Evolutionary conservation across 78 protist species (phyloP).

Genomic region (Pelomyxa schiedti): DNA sequence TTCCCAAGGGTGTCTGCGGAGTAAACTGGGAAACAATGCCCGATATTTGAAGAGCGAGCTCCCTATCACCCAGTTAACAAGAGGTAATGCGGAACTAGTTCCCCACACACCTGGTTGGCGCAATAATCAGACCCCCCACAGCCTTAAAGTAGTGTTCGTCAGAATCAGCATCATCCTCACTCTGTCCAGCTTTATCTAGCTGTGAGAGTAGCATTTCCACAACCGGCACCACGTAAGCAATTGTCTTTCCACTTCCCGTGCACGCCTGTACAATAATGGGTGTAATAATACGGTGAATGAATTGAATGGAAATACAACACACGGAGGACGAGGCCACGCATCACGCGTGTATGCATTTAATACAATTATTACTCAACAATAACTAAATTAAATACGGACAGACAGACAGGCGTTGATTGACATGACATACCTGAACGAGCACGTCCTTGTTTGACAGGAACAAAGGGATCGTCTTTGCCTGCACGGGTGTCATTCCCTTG

Average conservation of each 20-base stretch:
- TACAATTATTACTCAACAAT: neutral
- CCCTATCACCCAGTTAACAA: no score
- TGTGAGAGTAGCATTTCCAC: no score
- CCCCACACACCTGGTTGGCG: neutral
- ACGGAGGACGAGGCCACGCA: no score
- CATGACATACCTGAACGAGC: constrained; percentile 28
- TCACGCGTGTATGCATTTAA: no score
- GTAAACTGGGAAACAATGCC: no score
- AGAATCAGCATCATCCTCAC: no score
- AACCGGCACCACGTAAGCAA: constrained; percentile 82
- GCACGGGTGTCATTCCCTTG: constrained; percentile 55
- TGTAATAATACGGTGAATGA: neutral
- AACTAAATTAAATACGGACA: neutral
- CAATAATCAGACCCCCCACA: neutral
- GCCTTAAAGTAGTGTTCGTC: no score
- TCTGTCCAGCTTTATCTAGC: no score
- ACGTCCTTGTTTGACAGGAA: constrained; percentile 69
- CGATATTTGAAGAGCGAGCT: no score
- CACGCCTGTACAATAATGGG: constrained; percentile 10
- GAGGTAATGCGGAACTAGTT: no score
- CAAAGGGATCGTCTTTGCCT: constrained; percentile 52
- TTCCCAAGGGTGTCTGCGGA: no score
- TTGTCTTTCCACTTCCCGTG: constrained; percentile 87
- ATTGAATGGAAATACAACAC: neutral
- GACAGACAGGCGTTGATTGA: no score